Evolutionary conservation across 352 stramenopile species (phyloP).

Genomic region (Aphanomyces cochlioides): DNA sequence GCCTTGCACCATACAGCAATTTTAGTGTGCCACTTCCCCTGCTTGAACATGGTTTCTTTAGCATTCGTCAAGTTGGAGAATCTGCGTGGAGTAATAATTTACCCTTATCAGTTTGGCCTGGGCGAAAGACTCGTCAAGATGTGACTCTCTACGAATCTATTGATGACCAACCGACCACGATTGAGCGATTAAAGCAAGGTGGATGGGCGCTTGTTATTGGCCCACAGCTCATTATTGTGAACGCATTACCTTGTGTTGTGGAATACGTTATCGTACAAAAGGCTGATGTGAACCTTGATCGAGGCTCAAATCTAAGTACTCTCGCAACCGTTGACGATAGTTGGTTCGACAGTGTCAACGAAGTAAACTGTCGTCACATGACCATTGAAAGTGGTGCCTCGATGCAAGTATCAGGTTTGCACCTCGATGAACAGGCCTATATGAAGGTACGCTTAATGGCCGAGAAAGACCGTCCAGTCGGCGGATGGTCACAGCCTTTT

Average conservation of each 20-base stretch:
- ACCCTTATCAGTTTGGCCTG: slow-evolving; percentile 54
- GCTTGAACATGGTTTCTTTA: slow-evolving; percentile 62
- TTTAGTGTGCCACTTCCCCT: slow-evolving; percentile 75
- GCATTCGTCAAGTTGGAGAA: slow-evolving; percentile 81
- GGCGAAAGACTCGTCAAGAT: slow-evolving; percentile 44
- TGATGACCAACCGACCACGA: slow-evolving; percentile 78
- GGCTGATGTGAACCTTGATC: slow-evolving; percentile 43
- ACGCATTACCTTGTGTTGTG: slow-evolving; percentile 74
- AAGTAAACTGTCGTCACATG: slow-evolving; percentile 73
- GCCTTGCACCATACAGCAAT: slow-evolving; percentile 46
- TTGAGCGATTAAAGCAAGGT: slow-evolving; percentile 65
- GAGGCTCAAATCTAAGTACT: neutral
- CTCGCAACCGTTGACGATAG: neutral
- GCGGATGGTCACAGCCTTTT: slow-evolving; percentile 59
- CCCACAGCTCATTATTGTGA: slow-evolving; percentile 75
- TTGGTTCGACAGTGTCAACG: slow-evolving; percentile 58
- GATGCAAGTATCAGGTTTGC: slow-evolving; percentile 75
- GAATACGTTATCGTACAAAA: slow-evolving; percentile 83
- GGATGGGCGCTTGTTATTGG: slow-evolving; percentile 78
- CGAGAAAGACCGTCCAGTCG: neutral
- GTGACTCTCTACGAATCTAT: slow-evolving; percentile 58
- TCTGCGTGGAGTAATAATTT: slow-evolving; percentile 81
- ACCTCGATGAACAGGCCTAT: slow-evolving; percentile 60
- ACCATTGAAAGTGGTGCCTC: slow-evolving; percentile 75
- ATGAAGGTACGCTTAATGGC: slow-evolving; percentile 71